Evolutionary conservation across 2,329 filamentous ascomycete species (phyloP).

Genomic region (Venturia carpophila): DNA sequence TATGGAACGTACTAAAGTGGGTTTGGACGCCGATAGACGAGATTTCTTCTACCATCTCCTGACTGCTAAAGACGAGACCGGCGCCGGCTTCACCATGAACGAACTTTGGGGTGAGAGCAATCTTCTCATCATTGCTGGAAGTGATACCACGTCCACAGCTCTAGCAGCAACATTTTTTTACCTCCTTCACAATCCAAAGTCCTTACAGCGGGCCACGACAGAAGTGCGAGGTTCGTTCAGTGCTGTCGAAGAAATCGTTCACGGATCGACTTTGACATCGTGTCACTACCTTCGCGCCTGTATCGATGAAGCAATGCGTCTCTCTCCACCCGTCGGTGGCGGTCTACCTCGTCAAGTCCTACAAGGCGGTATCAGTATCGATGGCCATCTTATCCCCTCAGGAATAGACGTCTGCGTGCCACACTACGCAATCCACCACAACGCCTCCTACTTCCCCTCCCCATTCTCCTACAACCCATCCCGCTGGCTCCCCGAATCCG

Average conservation of each 20-base stretch:
- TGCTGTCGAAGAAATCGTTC: conserved; percentile 33
- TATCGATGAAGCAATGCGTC: conserved; percentile 36
- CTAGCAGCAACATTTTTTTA: conserved; percentile 39
- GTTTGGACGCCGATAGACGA: conserved; percentile 34
- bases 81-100: conserved; percentile 36
- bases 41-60: conserved; percentile 44
- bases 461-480: conserved; percentile 33
- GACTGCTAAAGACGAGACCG: conserved; percentile 39
- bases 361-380: conserved; percentile 31
- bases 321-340: conserved; percentile 34
- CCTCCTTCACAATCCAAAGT: conserved; percentile 33
- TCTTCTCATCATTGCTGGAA: conserved; percentile 42
- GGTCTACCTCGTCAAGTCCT: conserved; percentile 33
- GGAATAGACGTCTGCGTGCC: conserved; percentile 32
- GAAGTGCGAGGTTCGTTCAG: conserved; percentile 31
- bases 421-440: conserved; percentile 34
- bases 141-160: conserved; percentile 39
- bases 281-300: conserved; percentile 33
- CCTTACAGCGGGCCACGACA: conserved; percentile 28
- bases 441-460: conserved; percentile 31
- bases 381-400: conserved; percentile 30
- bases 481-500: conserved; percentile 31
- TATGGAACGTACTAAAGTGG: conserved; percentile 36
- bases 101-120: conserved; percentile 45
- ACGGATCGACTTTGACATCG: conserved; percentile 28